Evolutionary conservation across 2,329 filamentous ascomycete genomes (phyloP), one percentile per base, ranked within the genome.

Genomic region (Zelopaecilomyces penicillatus): DNA sequence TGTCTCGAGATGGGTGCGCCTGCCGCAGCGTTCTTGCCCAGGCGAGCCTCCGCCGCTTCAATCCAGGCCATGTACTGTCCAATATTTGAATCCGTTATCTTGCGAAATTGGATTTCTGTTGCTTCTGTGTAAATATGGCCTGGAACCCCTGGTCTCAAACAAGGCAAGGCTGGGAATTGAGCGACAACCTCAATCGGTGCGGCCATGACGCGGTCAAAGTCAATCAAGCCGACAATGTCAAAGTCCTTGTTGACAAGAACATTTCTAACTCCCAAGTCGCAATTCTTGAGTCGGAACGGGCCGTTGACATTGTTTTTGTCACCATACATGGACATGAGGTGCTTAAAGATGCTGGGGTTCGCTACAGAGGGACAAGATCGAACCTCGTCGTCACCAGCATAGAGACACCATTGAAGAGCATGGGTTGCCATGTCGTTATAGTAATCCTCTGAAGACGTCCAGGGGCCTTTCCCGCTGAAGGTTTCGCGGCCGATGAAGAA

Each of bases 211-310:
- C 35, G 35, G 37, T 46, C 44, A 26, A 43, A 43, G 41, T 46
- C 44, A 10, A 46, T 34, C 11, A 46, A 30, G 6, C 40, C 41
- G 33, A 43, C 30, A 34, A 43, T 37, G 32, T 46, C 37, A 30
- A 43, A 46, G 11, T 46, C 27, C 6, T 31, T 28, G 37, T 43
- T 32, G 37, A 46, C 40, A 26, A 46, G 37, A 19, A 46, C 35
- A 35, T 43, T 46, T 28, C 43, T 34, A 8, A 40, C 32, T 34
- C 32, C 34, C 12, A 49, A 41, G 37, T 43, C 40, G 1, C 41
- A 34, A 38, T 46, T 49, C 7, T 30, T 30, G 8, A 49, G 34
- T 5, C 44, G 33, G 34, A 47, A 49, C 9, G 44, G 37, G 6
- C 38, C 43, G 10, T 29, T 31, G 10, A 28, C 7, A 11, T 37